phyloP scores from a whole-genome alignment of 208 protist genomes.

The Leishmania tropica region DNA sequence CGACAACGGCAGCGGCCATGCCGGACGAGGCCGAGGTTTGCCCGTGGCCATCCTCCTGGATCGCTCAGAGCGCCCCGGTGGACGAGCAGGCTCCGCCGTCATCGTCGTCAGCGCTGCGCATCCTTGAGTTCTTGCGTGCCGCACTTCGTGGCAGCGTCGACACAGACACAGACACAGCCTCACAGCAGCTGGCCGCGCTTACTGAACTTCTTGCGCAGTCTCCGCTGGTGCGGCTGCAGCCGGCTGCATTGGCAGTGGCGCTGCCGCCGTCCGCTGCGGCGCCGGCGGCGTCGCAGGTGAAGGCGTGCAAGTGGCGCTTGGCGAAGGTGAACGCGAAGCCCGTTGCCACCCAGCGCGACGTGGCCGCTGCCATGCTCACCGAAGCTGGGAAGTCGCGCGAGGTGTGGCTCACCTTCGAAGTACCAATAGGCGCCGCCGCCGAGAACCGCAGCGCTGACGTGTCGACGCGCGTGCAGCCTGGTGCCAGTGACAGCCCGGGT shows the following conservation, averaged over 20 bases:
- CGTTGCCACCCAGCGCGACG: slow-evolving; percentile 32
- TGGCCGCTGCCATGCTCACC: slow-evolving; percentile 27
- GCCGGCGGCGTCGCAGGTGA: background rate
- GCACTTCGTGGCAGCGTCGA: background rate
- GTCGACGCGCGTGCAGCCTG: background rate
- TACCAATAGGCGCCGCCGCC: background rate
- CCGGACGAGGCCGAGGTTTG: slow-evolving; percentile 1
- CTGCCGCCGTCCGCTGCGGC: slow-evolving; percentile 5
- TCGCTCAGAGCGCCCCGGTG: slow-evolving; percentile 13
- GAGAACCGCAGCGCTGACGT: background rate
- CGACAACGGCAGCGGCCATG: background rate
- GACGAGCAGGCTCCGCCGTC: background rate
- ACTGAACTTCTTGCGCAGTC: slow-evolving; percentile 6
- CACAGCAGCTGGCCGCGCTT: background rate
- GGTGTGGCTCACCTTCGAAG: slow-evolving; percentile 34
- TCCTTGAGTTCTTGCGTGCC: background rate
- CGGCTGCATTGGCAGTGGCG: slow-evolving; percentile 3
- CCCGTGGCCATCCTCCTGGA: slow-evolving; percentile 27
- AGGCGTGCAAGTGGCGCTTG: slow-evolving; percentile 25
- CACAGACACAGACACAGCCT: background rate
- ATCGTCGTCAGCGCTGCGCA: background rate
- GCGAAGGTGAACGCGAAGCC: slow-evolving; percentile 16
- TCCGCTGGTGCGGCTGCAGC: slow-evolving; percentile 6
- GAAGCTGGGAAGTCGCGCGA: slow-evolving; percentile 24
- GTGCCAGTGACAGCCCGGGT: background rate